These are phyloP conservation scores for Prunus persica DNA, from an alignment of 306 rosid genomes.

Conservation along the genomic window Prunus_persica_NCBIv2 NC_034013.1:9385501-9386000, in stretches of 20 bases:
- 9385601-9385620: conserved; percentile 83
- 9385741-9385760: background rate
- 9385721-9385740: conserved; percentile 13
- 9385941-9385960: conserved; percentile 92
- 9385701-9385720: conserved; percentile 57
- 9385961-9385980: conserved; percentile 94
- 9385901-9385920: conserved; percentile 80
- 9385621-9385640: conserved; percentile 78
- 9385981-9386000: conserved; percentile 85
- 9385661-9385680: conserved; percentile 74
- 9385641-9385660: conserved; percentile 62
- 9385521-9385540: background rate
- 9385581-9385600: conserved; percentile 90
- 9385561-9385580: conserved; percentile 42
- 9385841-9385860: conserved; percentile 88
- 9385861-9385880: conserved; percentile 90
- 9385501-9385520: background rate
- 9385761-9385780: conserved; percentile 32
- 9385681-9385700: conserved; percentile 96
- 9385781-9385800: conserved; percentile 50
- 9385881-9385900: conserved; percentile 95
- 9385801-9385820: conserved; percentile 79
- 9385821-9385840: conserved; percentile 92
- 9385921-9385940: conserved; percentile 69
- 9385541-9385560: conserved; percentile 14